phyloP scores from a whole-genome alignment of 2,329 filamentous ascomycete genomes.

The Coleophoma crateriformis region DNA sequence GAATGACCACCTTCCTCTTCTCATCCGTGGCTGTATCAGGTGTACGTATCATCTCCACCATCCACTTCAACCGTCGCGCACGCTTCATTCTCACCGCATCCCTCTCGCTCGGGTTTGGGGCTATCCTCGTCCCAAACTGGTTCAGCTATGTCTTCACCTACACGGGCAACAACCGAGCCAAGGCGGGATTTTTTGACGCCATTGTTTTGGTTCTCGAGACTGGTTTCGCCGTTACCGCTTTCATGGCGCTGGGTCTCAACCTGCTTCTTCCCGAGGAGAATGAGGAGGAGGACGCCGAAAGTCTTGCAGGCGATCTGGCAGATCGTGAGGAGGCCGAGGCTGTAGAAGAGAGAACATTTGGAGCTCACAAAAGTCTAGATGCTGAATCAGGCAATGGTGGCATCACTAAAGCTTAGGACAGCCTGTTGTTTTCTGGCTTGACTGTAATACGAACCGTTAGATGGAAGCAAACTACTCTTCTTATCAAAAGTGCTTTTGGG shows the following conservation, averaged over 20 bases:
- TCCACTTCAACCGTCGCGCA: conserved; percentile 72
- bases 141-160: conserved; percentile 71
- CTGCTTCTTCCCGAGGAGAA: conserved; percentile 67
- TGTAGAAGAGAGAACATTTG: no score
- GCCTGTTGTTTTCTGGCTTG: no score
- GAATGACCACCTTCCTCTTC: conserved; percentile 79
- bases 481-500: no score
- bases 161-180: conserved; percentile 56
- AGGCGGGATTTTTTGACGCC: conserved; percentile 71
- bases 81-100: conserved; percentile 77
- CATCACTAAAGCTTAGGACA: no score
- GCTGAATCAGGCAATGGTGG: no score
- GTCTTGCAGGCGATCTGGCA: conserved; percentile 18
- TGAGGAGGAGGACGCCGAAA: conserved; percentile 48
- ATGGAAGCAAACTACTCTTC: no score
- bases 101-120: conserved; percentile 67
- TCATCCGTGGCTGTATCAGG: conserved; percentile 71
- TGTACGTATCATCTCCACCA: conserved; percentile 66
- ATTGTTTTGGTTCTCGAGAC: conserved; percentile 70
- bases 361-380: no score
- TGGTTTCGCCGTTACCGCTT: conserved; percentile 69
- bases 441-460: no score
- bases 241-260: conserved; percentile 70
- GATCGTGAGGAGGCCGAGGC: no score
- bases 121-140: conserved; percentile 61